Evolutionary conservation across 345 rosid species (phyloP).

Genomic region (Eucalyptus cladocalyx): DNA sequence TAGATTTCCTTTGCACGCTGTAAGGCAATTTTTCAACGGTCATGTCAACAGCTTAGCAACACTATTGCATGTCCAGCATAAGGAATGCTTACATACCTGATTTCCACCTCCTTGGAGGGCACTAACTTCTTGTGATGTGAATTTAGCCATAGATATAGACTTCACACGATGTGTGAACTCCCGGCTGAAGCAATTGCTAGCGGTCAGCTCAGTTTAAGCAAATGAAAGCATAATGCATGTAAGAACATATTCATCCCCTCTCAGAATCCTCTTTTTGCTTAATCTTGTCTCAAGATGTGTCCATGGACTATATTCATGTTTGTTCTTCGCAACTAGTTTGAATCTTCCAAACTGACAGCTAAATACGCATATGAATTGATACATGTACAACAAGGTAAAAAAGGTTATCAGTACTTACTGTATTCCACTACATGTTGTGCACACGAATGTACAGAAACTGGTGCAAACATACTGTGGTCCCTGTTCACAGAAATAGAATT

Average conservation of each 20-base stretch:
- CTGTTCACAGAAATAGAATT: conserved; percentile 27
- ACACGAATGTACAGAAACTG: conserved; percentile 91
- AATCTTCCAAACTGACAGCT: not conserved
- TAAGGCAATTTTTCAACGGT: not conserved
- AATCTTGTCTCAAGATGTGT: not conserved
- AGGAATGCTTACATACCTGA: conserved; percentile 33
- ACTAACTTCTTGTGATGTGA: conserved; percentile 75
- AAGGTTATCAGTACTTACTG: conserved; percentile 46
- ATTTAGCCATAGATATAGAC: conserved; percentile 92
- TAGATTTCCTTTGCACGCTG: conserved; percentile 83
- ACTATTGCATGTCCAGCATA: not conserved
- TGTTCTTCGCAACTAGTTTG: not conserved
- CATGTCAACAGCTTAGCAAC: not conserved
- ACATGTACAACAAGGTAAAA: not conserved
- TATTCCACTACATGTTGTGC: conserved; percentile 96
- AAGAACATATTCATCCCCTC: not conserved
- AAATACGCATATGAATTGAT: not conserved
- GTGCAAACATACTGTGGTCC: conserved; percentile 98
- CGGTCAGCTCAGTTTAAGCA: not conserved
- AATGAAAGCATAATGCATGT: not conserved
- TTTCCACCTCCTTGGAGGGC: conserved; percentile 94
- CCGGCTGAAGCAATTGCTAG: conserved; percentile 35
- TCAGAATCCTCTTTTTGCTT: not conserved
- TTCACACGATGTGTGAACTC: conserved; percentile 96
- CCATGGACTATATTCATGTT: not conserved